Base-by-base conservation (phyloP, 257 asterid genomes). In the Asclepias syriaca region DNA sequence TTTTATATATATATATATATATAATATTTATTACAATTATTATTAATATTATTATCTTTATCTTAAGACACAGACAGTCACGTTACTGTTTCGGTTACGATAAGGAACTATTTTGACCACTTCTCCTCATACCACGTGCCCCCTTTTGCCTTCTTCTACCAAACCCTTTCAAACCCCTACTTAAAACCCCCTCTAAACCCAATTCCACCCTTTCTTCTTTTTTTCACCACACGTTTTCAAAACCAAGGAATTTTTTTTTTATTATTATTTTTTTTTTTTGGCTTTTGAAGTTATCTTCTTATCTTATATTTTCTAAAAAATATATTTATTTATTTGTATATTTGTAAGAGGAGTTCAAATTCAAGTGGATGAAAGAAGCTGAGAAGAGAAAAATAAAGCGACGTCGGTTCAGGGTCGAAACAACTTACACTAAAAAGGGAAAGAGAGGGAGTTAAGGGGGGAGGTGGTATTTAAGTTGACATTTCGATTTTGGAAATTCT, bases 61-160 rank as follows among this genome's bases (percentile, higher is more conserved):
- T 16, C 24, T 22, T 53, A 3, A 19, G 58, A 18, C 11, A 53
- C 1, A 29, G 19, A 60, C 40, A 2, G 19, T 50, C 40, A 69
- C 54, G 12, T 21, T 48, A 72, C 40, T 67, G 69, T 74, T 74
- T 45, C 78, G 69, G 68, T 45, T 58, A 74, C 78, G 78, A 66
- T 34, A 67, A 67, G 78, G 40, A 74, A 66, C 67, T 29, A 14
- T 8, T 24, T 39, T 50, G 72, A 54, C 77, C 71, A 22, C 9
- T 21, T 2, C 16, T 1, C 16, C 13, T 22, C 58, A 12, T 6
- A 29, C 51, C 76, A 61, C 76, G 76, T 49, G 70, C 54, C 19
- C 46, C 46, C 58, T 34, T 34, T 21, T 72, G 69, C 51, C 69
- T 72, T 45, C 9, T 0, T 27, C 4, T 55, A 24, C 66, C 66